Evolutionary conservation across 129 eudicot genomes (phyloP).

Genomic region (Daucus carota): DH1_v3.0 NC_030383.2:32973001-32973500

Average conservation of each 20-base stretch:
- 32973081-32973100: slow-evolving; percentile 61
- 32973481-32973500: no score
- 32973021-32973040: slow-evolving; percentile 61
- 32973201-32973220: neutral
- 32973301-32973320: neutral
- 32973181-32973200: no score
- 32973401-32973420: neutral
- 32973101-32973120: slow-evolving; percentile 38
- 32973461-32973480: no score
- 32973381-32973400: neutral
- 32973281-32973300: neutral
- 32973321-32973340: neutral
- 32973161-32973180: no score
- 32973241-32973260: neutral
- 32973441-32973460: no score
- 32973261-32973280: neutral
- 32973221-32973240: neutral
- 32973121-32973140: slow-evolving; percentile 77
- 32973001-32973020: slow-evolving; percentile 87
- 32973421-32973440: no score
- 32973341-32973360: neutral
- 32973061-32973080: slow-evolving; percentile 63
- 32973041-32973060: slow-evolving; percentile 66
- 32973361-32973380: neutral
- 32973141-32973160: slow-evolving; percentile 46